Percentiles rank a stretch among this genome's conserved stretches.
Evolutionary conservation across 2,329 filamentous ascomycete genomes (phyloP).

Genomic region (Sporothrix inflata): DNA sequence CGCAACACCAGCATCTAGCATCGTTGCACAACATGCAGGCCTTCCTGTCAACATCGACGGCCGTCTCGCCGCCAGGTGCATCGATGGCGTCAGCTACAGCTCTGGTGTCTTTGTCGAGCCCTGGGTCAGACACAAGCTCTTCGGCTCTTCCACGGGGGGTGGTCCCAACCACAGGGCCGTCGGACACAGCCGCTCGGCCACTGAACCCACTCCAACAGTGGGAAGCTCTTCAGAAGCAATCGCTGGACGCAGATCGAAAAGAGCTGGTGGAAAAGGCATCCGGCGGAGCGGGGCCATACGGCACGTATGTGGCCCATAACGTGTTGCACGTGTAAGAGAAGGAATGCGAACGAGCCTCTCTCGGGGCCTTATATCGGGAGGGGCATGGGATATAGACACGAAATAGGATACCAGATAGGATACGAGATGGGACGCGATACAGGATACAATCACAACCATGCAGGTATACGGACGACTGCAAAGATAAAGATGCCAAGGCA

Average conservation of each 20-base stretch:
- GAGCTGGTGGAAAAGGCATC: constrained; percentile 48
- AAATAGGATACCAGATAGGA: neutral
- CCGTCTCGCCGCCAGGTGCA: neutral
- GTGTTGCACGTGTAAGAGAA: neutral
- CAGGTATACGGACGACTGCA: too few species aligned
- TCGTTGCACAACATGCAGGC: constrained; percentile 37
- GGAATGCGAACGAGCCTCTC: neutral
- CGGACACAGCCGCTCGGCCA: constrained; percentile 32
- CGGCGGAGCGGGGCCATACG: constrained; percentile 27
- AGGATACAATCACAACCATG: neutral
- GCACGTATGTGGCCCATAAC: constrained; percentile 2
- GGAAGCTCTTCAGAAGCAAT: constrained; percentile 52
- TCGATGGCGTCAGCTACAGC: neutral
- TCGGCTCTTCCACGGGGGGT: neutral
- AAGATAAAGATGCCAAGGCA: too few species aligned
- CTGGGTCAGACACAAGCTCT: neutral
- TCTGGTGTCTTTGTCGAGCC: neutral
- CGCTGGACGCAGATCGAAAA: constrained; percentile 48
- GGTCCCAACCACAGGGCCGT: neutral
- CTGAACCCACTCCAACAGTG: constrained; percentile 52
- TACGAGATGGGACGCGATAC: neutral
- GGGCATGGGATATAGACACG: too few species aligned
- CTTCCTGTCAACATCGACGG: constrained; percentile 41
- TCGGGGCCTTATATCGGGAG: too few species aligned
- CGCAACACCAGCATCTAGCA: constrained; percentile 48